Conservation (phyloP, 768 basidiomycete species). For the Cantharellus anzutake region DNA sequence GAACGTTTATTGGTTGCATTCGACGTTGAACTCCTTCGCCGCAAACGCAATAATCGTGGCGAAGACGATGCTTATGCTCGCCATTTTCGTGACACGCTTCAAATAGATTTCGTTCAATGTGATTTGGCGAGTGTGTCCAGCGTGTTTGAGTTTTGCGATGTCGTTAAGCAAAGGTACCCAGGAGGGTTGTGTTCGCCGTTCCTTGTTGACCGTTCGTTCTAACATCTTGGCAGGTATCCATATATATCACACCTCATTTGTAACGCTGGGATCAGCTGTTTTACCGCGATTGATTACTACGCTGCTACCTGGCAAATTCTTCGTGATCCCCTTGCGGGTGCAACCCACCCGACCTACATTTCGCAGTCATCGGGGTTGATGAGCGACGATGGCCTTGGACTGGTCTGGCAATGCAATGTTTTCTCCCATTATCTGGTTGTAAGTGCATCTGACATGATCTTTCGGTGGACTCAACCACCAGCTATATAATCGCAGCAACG, state of each 20-base stretch:
- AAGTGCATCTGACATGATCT: conserved; percentile 14
- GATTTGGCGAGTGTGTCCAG: conserved; percentile 45
- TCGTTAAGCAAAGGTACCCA: conserved; percentile 33
- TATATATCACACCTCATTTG: conserved; percentile 66
- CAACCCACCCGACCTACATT: conserved; percentile 39
- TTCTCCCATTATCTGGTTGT: conserved; percentile 70
- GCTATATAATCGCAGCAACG: too few relatives aligned
- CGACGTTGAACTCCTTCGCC: conserved; percentile 29
- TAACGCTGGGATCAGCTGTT: conserved; percentile 59
- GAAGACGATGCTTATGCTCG: conserved; percentile 34
- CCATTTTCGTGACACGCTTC: conserved; percentile 36
- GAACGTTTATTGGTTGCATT: conserved; percentile 32
- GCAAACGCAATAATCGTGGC: conserved; percentile 12
- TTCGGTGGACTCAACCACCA: too few relatives aligned
- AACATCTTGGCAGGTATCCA: conserved; percentile 32
- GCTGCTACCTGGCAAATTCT: conserved; percentile 29
- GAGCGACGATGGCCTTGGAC: conserved; percentile 53
- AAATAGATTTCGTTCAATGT: conserved; percentile 38
- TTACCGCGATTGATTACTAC: conserved; percentile 33
- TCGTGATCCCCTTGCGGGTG: conserved; percentile 23
- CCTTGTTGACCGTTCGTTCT: neutral
- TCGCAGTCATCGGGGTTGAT: conserved; percentile 37
- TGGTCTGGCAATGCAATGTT: conserved; percentile 71
- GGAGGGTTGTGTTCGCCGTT: neutral
- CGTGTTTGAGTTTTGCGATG: conserved; percentile 41